Base-by-base conservation (phyloP, 345 rosid species). In the Salix arbutifolia region DNA sequence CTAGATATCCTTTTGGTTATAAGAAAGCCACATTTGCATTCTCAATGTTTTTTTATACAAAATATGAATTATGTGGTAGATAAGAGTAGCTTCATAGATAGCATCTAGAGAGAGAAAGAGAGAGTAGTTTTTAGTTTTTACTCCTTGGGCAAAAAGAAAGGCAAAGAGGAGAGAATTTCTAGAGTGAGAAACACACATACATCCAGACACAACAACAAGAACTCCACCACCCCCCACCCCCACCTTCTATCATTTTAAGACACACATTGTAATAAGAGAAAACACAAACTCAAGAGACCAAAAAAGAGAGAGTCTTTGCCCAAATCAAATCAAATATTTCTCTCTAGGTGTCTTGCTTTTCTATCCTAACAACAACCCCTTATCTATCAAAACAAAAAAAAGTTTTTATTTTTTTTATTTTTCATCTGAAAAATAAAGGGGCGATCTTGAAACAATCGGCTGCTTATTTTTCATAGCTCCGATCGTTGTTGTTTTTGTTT, bases 401-500 rank as follows among this genome's bases (percentile, higher is more conserved):
- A 2, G 5, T 7, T 18, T 19, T 21, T 46, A n/a, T 31, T 69
- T 37, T 21, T 30, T 35, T 0, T 4, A 33, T 33, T 35, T 52
- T 26, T 77, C 33, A 30, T 53, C 65, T 56, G 26, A 18, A 26
- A 58, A 67, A 67, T 37, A 40, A 69, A 58, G 8, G 33, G 46
- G 77, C 69, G 77, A 78, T 78, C 76, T 72, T 4, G 28, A 4
- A 19, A 8, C 58, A 52, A 72, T 38, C 77, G 77, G 48, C 44
- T 60, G 73, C 60, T 38, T 60, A 7, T 23, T 21, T 35, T 30
- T 58, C 11, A 13, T 8, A 56, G 33, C 62, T 56, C 61, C 89
- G 90, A 90, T 90, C 91, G 60, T 85, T 82, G 26, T 58, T 68
- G 19, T 21, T 84, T 48, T 74, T 71, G 62, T 69, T 48, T 42